Percentiles rank a stretch among this genome's conserved stretches.
phyloP scores from a whole-genome alignment of 116 monocot genomes.

The Iris pallida region DNA sequence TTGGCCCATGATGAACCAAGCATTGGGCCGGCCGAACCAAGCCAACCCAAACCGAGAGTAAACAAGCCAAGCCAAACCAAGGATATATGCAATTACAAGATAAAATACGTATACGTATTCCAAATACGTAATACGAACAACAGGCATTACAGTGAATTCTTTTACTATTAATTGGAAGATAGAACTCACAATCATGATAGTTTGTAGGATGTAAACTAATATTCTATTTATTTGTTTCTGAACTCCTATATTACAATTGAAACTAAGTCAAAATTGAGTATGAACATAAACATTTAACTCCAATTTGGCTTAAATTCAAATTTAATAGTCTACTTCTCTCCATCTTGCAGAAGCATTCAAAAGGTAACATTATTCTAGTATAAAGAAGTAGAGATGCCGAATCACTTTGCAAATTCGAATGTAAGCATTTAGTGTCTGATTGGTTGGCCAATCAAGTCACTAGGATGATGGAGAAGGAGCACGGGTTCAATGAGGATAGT shows the following conservation, averaged over 20 bases:
- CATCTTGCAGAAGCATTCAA: too few relatives aligned
- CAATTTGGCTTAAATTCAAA: too few relatives aligned
- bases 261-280: neutral
- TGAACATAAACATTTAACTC: too few relatives aligned
- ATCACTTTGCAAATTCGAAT: neutral
- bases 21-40: too few relatives aligned
- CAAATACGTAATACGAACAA: too few relatives aligned
- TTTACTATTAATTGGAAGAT: neutral
- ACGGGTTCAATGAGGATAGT: constrained; percentile 47
- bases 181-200: neutral
- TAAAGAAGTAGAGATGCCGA: neutral
- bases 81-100: too few relatives aligned
- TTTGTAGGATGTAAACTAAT: neutral
- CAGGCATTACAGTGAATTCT: too few relatives aligned
- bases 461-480: constrained; percentile 24
- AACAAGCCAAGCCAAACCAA: too few relatives aligned
- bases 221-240: neutral
- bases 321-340: neutral
- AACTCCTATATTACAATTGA: neutral
- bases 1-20: too few relatives aligned
- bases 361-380: too few relatives aligned
- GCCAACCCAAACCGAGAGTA: too few relatives aligned
- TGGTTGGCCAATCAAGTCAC: neutral
- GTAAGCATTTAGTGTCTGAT: neutral
- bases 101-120: too few relatives aligned